These are phyloP conservation scores for Sisymbrium altissimum DNA, from an alignment of 345 rosid genomes.

Conservation along the genomic window DNA sequence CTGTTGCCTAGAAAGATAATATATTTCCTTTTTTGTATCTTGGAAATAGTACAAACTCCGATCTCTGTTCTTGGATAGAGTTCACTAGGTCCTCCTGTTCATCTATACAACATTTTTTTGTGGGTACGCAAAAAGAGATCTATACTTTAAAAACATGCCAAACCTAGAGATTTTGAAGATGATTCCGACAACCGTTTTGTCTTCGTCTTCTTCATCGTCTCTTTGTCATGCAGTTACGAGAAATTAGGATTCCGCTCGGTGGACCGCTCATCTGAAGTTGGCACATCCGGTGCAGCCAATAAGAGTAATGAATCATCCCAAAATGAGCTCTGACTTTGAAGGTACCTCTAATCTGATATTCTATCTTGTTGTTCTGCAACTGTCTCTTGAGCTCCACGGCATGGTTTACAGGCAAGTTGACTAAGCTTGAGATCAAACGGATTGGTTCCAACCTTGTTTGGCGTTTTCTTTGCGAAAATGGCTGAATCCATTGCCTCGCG, in stretches of 20 bases:
- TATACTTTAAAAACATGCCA: conserved; percentile 16
- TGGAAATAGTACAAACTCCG: conserved; percentile 14
- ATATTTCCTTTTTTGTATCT: conserved; percentile 4
- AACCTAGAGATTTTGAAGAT: conserved; percentile 14
- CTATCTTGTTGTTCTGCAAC: conserved; percentile 58
- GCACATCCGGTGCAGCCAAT: conserved; percentile 76
- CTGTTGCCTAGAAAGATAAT: conserved; percentile 4
- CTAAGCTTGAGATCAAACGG: conserved; percentile 74
- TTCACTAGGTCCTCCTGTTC: conserved; percentile 15
- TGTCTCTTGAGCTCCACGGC: conserved; percentile 63
- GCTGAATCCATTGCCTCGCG: conserved; percentile 55
- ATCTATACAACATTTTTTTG: conserved; percentile 27
- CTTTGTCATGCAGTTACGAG: conserved; percentile 56
- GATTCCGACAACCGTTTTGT: neutral
- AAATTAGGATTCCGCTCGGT: conserved; percentile 65
- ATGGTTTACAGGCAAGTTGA: conserved; percentile 58
- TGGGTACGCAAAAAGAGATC: conserved; percentile 3
- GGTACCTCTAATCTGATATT: conserved; percentile 58
- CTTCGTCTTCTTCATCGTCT: conserved; percentile 24
- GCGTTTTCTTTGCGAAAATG: conserved; percentile 55
- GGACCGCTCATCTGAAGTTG: conserved; percentile 72
- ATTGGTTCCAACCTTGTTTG: conserved; percentile 52
- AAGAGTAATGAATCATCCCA: conserved; percentile 69
- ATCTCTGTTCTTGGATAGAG: conserved; percentile 25
- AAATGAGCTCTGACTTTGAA: conserved; percentile 68